Evolutionary conservation across 1,139 yeast genomes (phyloP).

Genomic region (Saccharomyces pastorianus): DNA sequence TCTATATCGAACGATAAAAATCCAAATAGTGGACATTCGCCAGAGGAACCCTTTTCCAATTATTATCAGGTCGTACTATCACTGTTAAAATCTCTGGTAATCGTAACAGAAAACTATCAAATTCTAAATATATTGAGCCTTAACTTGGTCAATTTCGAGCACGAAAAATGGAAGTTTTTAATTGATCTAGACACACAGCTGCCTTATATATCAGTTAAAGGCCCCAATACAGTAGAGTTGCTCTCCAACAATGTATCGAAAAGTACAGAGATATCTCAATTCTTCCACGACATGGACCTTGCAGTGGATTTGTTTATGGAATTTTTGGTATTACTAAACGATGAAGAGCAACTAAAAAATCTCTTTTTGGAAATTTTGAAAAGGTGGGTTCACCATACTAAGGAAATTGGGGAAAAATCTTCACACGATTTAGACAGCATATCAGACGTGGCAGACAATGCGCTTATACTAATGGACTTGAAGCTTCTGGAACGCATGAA

Average conservation of each 20-base stretch:
- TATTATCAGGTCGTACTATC: conserved; percentile 40
- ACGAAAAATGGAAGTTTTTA: conserved; percentile 43
- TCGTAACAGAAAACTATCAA: conserved; percentile 34
- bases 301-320: conserved; percentile 42
- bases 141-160: conserved; percentile 40
- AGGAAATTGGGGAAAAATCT: conserved; percentile 11
- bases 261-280: conserved; percentile 1
- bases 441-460: conserved; percentile 41
- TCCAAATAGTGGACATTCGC: too few relatives aligned
- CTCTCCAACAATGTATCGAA: conserved; percentile 1
- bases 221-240: conserved; percentile 18
- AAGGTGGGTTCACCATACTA: conserved; percentile 46
- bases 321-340: conserved; percentile 45
- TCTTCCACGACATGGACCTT: conserved; percentile 46
- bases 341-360: conserved; percentile 40
- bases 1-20: neutral
- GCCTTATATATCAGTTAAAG: conserved; percentile 38
- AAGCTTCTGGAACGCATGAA: conserved; percentile 57
- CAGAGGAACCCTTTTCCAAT: neutral
- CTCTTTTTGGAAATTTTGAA: conserved; percentile 48
- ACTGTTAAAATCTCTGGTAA: conserved; percentile 42
- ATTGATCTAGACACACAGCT: conserved; percentile 42
- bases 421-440: conserved; percentile 30
- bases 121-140: conserved; percentile 37
- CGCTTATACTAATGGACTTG: conserved; percentile 50